Conservation (phyloP, 805 yeast species). For the Yamadazyma sp. region DNA sequence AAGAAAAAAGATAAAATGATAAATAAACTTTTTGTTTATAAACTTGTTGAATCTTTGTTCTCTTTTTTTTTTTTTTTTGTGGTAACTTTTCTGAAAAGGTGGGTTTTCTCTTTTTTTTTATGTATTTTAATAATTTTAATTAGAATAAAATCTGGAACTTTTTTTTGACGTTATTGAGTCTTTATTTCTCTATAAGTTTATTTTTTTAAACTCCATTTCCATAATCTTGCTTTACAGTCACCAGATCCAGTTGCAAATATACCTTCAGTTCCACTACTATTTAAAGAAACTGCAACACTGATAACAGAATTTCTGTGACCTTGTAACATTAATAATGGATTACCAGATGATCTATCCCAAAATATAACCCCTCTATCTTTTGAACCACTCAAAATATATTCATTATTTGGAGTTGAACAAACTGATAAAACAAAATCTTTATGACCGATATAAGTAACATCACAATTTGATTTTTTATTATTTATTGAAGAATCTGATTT, state of each 20-base stretch:
- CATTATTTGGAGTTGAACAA: constrained; percentile 89
- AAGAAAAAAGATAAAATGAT: too few relatives aligned
- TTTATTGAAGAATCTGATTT: constrained; percentile 23
- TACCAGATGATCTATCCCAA: constrained; percentile 93
- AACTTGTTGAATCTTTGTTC: too few relatives aligned
- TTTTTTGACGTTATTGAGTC: too few relatives aligned
- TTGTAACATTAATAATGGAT: constrained; percentile 90
- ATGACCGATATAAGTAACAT: constrained; percentile 92
- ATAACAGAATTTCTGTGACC: constrained; percentile 96
- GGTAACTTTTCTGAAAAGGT: too few relatives aligned
- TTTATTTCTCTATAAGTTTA: constrained; percentile 1
- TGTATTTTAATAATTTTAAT: too few relatives aligned
- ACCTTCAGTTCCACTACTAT: constrained; percentile 68
- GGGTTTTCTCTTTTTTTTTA: too few relatives aligned
- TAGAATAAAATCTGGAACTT: too few relatives aligned
- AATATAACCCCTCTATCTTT: constrained; percentile 96
- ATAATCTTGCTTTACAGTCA: constrained; percentile 94
- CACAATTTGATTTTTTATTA: constrained; percentile 57
- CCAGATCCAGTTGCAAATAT: constrained; percentile 97
- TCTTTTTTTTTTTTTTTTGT: too few relatives aligned
- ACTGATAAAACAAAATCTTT: constrained; percentile 93
- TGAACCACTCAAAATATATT: constrained; percentile 89
- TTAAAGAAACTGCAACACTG: constrained; percentile 86
- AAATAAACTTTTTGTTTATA: too few relatives aligned
- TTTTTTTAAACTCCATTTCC: constrained; percentile 71